Evolutionary conservation across 768 basidiomycete species (phyloP).

Genomic region (Saitozyma sp.): DNA sequence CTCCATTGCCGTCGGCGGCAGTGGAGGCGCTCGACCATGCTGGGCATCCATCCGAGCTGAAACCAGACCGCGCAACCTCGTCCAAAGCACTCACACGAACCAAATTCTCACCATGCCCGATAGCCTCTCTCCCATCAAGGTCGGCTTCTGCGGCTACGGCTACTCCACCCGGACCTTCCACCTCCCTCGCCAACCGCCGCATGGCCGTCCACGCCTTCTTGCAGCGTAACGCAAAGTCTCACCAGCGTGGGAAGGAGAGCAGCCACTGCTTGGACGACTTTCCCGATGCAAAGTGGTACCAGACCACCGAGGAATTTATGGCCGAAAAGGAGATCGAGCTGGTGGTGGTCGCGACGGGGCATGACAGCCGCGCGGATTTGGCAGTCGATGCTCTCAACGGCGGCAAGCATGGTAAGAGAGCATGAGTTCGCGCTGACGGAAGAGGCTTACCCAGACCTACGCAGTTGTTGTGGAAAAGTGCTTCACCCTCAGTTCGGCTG

Average conservation of each 20-base stretch:
- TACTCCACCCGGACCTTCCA: constrained; percentile 76
- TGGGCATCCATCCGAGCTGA: too few species aligned
- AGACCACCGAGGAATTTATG: constrained; percentile 13
- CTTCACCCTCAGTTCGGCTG: constrained; percentile 11
- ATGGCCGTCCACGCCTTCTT: constrained; percentile 8
- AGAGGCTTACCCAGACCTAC: not conserved
- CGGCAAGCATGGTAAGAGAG: constrained; percentile 18
- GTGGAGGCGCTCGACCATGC: too few species aligned
- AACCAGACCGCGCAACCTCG: too few species aligned
- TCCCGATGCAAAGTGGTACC: constrained; percentile 11
- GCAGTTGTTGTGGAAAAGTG: constrained; percentile 35
- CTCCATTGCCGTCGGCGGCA: too few species aligned
- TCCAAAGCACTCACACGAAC: too few species aligned
- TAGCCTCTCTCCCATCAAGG: constrained; percentile 57
- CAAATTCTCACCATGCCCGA: not conserved
- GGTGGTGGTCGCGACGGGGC: constrained; percentile 11
- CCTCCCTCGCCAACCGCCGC: constrained; percentile 52
- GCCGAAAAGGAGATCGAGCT: constrained; percentile 17
- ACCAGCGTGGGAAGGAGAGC: not conserved
- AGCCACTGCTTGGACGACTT: constrained; percentile 11
- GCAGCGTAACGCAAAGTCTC: constrained; percentile 6
- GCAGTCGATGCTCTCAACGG: constrained; percentile 11
- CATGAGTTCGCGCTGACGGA: constrained; percentile 1
- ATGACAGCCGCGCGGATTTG: constrained; percentile 13
- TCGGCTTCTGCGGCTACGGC: constrained; percentile 72